These are phyloP conservation scores for Mortierella polycephala DNA, from an alignment of 371 early-diverging fungal genomes.

Conservation along the genomic window DNA sequence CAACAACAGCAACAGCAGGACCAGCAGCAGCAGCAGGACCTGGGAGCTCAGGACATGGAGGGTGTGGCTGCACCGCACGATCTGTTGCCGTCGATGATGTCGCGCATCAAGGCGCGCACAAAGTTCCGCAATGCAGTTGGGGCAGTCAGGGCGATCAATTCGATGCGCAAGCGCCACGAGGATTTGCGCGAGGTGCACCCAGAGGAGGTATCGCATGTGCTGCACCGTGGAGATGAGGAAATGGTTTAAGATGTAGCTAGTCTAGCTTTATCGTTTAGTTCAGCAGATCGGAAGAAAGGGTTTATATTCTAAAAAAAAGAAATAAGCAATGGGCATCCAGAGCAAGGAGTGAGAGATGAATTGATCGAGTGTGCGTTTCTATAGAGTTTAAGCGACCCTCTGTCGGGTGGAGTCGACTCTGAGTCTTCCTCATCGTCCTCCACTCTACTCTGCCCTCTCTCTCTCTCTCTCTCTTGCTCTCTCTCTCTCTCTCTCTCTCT, in stretches of 20 bases:
- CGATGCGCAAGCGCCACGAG: slow-evolving; percentile 45
- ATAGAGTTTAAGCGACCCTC: not conserved
- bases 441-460: not conserved
- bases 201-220: slow-evolving; percentile 43
- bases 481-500: slow-evolving; percentile 1
- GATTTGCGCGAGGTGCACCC: slow-evolving; percentile 35
- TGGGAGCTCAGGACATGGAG: slow-evolving; percentile 28
- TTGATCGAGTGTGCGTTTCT: no score
- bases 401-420: not conserved
- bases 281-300: no score
- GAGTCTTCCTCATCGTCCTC: not conserved
- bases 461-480: not conserved
- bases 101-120: slow-evolving; percentile 86
- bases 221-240: slow-evolving; percentile 41
- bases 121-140: slow-evolving; percentile 79
- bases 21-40: slow-evolving; percentile 16
- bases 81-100: slow-evolving; percentile 79
- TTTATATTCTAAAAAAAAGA: no score
- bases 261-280: slow-evolving; percentile 4
- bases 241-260: slow-evolving; percentile 26
- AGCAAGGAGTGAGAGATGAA: no score
- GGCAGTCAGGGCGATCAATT: slow-evolving; percentile 55
- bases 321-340: not conserved
- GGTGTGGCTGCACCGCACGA: slow-evolving; percentile 47
- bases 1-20: slow-evolving; percentile 16